Conservation (phyloP, 2,329 filamentous ascomycete species). For the Stagonosporopsis chrysanthemi region DNA sequence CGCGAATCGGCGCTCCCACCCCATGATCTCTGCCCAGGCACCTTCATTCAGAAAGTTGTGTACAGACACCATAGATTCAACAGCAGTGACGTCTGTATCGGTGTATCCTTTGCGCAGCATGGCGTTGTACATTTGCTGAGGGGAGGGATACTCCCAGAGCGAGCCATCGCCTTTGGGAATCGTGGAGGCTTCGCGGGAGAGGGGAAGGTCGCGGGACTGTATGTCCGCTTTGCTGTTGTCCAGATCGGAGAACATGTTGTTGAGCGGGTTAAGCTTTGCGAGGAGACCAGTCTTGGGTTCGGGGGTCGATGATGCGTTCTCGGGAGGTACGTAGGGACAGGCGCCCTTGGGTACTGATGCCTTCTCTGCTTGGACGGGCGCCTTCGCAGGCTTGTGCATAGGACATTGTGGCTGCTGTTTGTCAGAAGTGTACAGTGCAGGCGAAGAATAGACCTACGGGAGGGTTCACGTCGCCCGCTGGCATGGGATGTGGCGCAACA, state of each 20-base stretch:
- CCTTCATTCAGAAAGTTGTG: slow-evolving; percentile 99
- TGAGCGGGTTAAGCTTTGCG: slow-evolving; percentile 78
- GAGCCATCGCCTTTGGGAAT: slow-evolving; percentile 84
- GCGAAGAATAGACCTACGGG: slow-evolving; percentile 56
- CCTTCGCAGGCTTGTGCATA: slow-evolving; percentile 65
- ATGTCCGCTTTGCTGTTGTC: slow-evolving; percentile 79
- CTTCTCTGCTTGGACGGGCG: slow-evolving; percentile 22
- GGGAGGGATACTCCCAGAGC: slow-evolving; percentile 97
- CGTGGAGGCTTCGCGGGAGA: slow-evolving; percentile 81
- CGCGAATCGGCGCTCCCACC: slow-evolving; percentile 88
- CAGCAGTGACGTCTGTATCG: slow-evolving; percentile 90
- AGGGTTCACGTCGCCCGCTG: slow-evolving; percentile 58
- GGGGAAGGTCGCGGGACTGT: slow-evolving; percentile 77
- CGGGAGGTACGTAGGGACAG: slow-evolving; percentile 58
- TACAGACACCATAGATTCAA: slow-evolving; percentile 95
- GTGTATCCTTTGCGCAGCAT: slow-evolving; percentile 95
- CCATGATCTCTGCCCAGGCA: slow-evolving; percentile 92
- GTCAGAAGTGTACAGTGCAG: slow-evolving; percentile 29
- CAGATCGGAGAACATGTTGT: slow-evolving; percentile 92
- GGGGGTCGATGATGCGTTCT: slow-evolving; percentile 23
- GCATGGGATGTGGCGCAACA: slow-evolving; percentile 57
- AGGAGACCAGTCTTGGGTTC: slow-evolving; percentile 60
- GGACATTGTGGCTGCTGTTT: slow-evolving; percentile 68
- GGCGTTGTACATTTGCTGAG: slow-evolving; percentile 99
- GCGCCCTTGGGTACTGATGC: slow-evolving; percentile 53